Base-by-base conservation (phyloP, 768 basidiomycete species). In the Lactarius hatsudake region DNA sequence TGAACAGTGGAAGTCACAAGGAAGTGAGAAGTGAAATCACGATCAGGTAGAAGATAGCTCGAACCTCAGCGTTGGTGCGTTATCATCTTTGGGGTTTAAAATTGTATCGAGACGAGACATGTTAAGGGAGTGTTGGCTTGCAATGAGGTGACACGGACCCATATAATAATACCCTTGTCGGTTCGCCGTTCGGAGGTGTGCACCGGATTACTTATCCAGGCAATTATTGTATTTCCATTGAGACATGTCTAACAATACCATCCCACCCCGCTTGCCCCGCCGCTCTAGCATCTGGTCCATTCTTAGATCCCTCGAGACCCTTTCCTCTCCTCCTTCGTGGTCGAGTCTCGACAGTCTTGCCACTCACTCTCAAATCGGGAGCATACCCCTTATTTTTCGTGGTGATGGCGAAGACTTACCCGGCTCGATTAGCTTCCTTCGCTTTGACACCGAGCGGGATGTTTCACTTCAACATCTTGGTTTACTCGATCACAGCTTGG, bases 101-200 rank as follows among this genome's bases (percentile, higher is more conserved):
- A 71, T 71, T 34, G 69, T 67, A 59, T 66, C 62, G 43, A 71
- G 63, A 43, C 68, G 71, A 43, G 70, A 71, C 71, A 71, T 71
- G n/a, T 28, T 20, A 45, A 20, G 48, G 53, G 53, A n/a, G 23
- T 9, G 38, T 26, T 32, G 18, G 2, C 26, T 28, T 28, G 20
- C n/a, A 55, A 38, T 9, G 26, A 15, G n/a, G 20, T 64, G 48
- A 43, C 40, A 28, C 23, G 54, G 38, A 40, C 55, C 36, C 59
- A 59, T 53, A 23, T 26, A 57, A 68, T 68, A 64, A 63, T 36
- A 32, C 60, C 28, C 59, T 34, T 61, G 64, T 61, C 38, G 40
- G 59, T 59, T 23, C n/a, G n/a, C 48, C 48, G n/a, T 15, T 48
- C 48, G 34, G 34, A 12, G 10, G 20, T 48, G 20, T 20, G 20